Evolutionary conservation across 2,329 filamentous ascomycete genomes (phyloP).

Genomic region (Epichloe amarillans): DNA sequence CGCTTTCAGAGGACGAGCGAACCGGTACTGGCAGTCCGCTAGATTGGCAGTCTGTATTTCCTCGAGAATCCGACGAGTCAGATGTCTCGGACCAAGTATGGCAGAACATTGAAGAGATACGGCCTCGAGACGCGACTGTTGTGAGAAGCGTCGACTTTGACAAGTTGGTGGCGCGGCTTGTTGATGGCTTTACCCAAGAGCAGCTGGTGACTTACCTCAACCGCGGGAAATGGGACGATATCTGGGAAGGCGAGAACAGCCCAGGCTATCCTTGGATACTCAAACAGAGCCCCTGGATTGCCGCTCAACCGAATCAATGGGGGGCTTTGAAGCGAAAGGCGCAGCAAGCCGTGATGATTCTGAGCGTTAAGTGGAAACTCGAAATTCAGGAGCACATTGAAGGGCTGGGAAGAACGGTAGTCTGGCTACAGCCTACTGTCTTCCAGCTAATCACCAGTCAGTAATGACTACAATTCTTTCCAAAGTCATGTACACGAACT

Average conservation of each 20-base stretch:
- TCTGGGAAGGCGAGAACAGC: background rate
- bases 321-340: slow-evolving; percentile 22
- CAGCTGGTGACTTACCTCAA: slow-evolving; percentile 33
- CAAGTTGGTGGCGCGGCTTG: slow-evolving; percentile 24
- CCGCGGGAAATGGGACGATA: slow-evolving; percentile 1
- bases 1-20: slow-evolving; percentile 10
- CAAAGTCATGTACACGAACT: background rate
- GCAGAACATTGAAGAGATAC: slow-evolving; percentile 34
- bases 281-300: slow-evolving; percentile 28
- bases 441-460: slow-evolving; percentile 33
- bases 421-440: slow-evolving; percentile 26
- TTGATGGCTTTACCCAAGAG: slow-evolving; percentile 30
- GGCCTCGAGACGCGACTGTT: slow-evolving; percentile 25
- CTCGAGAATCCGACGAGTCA: slow-evolving; percentile 13
- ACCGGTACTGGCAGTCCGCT: slow-evolving; percentile 8
- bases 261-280: slow-evolving; percentile 28
- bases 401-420: slow-evolving; percentile 25
- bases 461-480: slow-evolving; percentile 10
- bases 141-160: slow-evolving; percentile 28
- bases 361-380: slow-evolving; percentile 38
- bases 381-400: slow-evolving; percentile 31
- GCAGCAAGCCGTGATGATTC: slow-evolving; percentile 26
- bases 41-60: slow-evolving; percentile 20
- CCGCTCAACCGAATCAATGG: slow-evolving; percentile 13
- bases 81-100: slow-evolving; percentile 22